These are phyloP conservation scores for Clavispora vitiphila DNA, from an alignment of 805 yeast species.

Conservation along the genomic window DNA sequence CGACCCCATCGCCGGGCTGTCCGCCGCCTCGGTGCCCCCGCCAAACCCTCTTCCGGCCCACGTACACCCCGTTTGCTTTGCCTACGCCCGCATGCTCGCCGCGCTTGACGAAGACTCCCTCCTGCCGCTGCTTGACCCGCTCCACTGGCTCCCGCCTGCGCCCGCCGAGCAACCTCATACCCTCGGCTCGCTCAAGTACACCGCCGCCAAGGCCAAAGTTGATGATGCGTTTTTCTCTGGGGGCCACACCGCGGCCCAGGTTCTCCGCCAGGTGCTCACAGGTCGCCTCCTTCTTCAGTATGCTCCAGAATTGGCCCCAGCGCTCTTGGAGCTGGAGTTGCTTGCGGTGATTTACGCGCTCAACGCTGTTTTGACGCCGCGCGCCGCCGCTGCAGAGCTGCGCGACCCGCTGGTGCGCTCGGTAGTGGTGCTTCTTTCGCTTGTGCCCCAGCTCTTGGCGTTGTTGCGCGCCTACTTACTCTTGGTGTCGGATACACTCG, in stretches of 20 bases:
- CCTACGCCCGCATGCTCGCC: constrained; percentile 5
- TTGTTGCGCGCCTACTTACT: constrained; percentile 5
- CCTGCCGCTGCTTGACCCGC: no score
- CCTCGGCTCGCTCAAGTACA: not conserved
- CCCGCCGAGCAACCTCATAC: not conserved
- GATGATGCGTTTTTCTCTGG: not conserved
- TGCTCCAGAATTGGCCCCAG: not conserved
- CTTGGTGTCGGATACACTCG: constrained; percentile 1
- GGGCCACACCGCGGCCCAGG: constrained; percentile 1
- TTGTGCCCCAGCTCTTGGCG: constrained; percentile 4
- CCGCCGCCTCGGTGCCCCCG: not conserved
- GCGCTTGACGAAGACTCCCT: constrained; percentile 3
- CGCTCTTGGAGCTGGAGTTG: not conserved
- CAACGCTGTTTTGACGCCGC: not conserved
- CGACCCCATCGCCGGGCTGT: not conserved
- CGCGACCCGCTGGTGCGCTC: not conserved
- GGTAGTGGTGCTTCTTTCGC: not conserved
- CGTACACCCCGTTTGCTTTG: not conserved
- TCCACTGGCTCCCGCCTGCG: not conserved
- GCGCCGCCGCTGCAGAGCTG: not conserved
- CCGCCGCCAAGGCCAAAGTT: not conserved
- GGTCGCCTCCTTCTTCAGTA: not conserved
- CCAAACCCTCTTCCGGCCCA: not conserved
- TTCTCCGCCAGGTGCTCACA: not conserved
- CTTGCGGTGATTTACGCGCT: not conserved